phyloP scores from a whole-genome alignment of 1,139 yeast genomes.

The Komagataea norvegica region DNA sequence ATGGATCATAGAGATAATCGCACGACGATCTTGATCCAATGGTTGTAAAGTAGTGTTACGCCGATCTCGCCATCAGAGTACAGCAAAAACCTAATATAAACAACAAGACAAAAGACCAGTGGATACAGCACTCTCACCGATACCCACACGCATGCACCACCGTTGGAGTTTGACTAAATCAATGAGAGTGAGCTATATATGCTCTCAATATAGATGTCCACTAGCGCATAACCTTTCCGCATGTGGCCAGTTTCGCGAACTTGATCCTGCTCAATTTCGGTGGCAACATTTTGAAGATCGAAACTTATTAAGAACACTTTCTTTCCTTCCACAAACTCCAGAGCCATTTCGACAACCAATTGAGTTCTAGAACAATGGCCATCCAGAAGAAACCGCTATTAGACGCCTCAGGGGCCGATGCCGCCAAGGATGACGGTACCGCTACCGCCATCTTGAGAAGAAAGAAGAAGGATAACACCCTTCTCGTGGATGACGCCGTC shows the following conservation, averaged over 20 bases:
- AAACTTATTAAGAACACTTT: neutral
- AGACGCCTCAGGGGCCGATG: slow-evolving; percentile 54
- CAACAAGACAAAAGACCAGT: too few relatives aligned
- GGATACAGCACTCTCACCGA: too few relatives aligned
- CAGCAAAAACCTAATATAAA: too few relatives aligned
- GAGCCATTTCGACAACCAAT: slow-evolving; percentile 1
- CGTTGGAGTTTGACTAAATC: too few relatives aligned
- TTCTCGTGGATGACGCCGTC: slow-evolving; percentile 94
- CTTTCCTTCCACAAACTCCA: neutral
- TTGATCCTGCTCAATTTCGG: too few relatives aligned
- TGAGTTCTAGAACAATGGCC: slow-evolving; percentile 23
- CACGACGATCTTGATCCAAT: too few relatives aligned
- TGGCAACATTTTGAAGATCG: slow-evolving; percentile 3
- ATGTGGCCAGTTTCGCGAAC: neutral
- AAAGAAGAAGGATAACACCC: slow-evolving; percentile 93
- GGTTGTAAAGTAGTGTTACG: too few relatives aligned
- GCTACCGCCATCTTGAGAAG: slow-evolving; percentile 97
- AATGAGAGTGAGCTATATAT: too few relatives aligned
- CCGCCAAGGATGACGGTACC: slow-evolving; percentile 67
- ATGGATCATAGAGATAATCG: too few relatives aligned
- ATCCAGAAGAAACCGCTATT: slow-evolving; percentile 38
- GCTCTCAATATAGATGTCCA: too few relatives aligned
- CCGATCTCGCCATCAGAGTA: too few relatives aligned
- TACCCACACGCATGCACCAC: too few relatives aligned
- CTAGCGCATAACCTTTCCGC: neutral